Conservation (phyloP, 305 asterid species). For the Plantago coronopus region DNA sequence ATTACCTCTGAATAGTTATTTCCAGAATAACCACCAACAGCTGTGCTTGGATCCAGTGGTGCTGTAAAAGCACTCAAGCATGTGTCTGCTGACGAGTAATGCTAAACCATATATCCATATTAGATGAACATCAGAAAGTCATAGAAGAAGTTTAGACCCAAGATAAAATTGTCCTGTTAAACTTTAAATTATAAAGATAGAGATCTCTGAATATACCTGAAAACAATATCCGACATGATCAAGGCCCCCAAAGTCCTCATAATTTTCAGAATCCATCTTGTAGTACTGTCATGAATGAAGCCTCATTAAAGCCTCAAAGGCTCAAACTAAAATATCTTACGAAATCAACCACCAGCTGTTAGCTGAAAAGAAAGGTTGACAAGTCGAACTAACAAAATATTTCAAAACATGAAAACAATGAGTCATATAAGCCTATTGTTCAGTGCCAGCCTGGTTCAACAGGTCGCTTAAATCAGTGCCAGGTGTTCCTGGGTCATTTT, state of each 20-base stretch:
- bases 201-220: conserved; percentile 51
- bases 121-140: conserved; percentile 17
- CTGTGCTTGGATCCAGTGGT: conserved; percentile 97
- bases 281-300: conserved; percentile 56
- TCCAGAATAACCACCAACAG: conserved; percentile 95
- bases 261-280: conserved; percentile 86
- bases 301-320: conserved; percentile 15
- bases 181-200: conserved; percentile 22
- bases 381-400: no score
- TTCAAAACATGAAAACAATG: no score
- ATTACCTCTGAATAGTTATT: conserved; percentile 83
- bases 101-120: conserved; percentile 48
- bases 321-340: not conserved
- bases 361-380: no score
- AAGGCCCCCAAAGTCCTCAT: conserved; percentile 71
- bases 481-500: no score
- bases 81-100: conserved; percentile 77
- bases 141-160: conserved; percentile 8
- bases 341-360: not conserved
- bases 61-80: conserved; percentile 93
- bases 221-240: conserved; percentile 85
- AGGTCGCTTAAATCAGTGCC: no score
- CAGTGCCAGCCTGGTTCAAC: no score
- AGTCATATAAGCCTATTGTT: no score
- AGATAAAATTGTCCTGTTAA: conserved; percentile 7